Evolutionary conservation across 441 rosid genomes (phyloP).

Genomic region (Populus hybrid): DNA sequence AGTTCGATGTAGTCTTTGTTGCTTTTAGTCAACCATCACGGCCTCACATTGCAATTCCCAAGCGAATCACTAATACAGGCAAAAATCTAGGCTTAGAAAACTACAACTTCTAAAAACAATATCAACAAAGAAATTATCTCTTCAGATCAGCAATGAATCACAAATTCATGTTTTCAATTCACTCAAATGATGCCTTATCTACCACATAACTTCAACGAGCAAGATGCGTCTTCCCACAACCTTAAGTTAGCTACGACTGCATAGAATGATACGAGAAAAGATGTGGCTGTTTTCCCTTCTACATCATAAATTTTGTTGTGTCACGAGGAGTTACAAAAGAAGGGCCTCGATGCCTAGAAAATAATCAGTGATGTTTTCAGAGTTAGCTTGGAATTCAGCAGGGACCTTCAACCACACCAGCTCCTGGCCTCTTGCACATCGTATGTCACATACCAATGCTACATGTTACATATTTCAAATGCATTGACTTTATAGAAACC

Average conservation of each 20-base stretch:
- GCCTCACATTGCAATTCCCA: too few relatives aligned
- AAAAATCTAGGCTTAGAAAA: too few relatives aligned
- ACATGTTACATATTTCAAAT: background rate
- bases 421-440: background rate
- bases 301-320: background rate
- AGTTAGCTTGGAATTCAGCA: background rate
- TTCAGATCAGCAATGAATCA: background rate
- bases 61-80: too few relatives aligned
- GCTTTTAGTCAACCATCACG: too few relatives aligned
- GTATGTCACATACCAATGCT: background rate
- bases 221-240: background rate
- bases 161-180: background rate
- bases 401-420: background rate
- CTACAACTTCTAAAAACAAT: too few relatives aligned
- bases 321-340: background rate
- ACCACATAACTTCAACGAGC: background rate
- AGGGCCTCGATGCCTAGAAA: background rate
- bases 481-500: background rate
- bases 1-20: too few relatives aligned
- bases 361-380: background rate
- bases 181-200: background rate
- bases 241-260: too few relatives aligned
- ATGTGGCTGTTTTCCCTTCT: background rate
- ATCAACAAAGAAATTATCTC: too few relatives aligned
- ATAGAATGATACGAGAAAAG: too few relatives aligned